These are phyloP conservation scores for Crucihimalaya himalaica DNA, from an alignment of 345 rosid genomes.

Conservation along the genomic window DNA sequence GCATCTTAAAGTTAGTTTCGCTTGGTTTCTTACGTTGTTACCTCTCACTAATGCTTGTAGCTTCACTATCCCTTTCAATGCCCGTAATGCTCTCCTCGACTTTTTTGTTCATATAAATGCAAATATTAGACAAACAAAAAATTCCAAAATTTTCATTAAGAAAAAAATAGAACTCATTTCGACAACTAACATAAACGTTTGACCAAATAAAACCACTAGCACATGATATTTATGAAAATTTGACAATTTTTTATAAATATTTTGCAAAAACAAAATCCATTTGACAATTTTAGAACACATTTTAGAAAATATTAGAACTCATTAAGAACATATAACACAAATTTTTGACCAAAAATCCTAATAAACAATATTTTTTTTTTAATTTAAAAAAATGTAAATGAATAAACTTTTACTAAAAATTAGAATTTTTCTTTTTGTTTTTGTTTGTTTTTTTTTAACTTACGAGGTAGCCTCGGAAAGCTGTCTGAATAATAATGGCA, in stretches of 20 bases:
- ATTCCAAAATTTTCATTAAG: neutral
- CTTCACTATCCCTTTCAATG: conserved; percentile 85
- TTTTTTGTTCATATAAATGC: conserved; percentile 25
- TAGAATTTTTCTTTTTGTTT: neutral
- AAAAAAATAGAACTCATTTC: neutral
- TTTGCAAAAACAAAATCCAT: neutral
- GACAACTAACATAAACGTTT: neutral
- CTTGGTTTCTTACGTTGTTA: conserved; percentile 75
- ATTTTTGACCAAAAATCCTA: neutral
- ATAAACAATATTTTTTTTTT: no score
- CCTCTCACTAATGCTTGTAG: conserved; percentile 96
- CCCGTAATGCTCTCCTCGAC: conserved; percentile 89
- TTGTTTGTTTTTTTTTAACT: conserved; percentile 28
- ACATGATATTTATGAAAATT: no score
- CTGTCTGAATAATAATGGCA: conserved; percentile 73
- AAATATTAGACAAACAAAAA: neutral
- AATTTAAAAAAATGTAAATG: neutral
- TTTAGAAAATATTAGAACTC: neutral
- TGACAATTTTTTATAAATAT: no score
- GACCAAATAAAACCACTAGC: neutral
- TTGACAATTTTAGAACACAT: neutral
- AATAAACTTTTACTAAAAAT: neutral
- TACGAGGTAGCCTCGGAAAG: conserved; percentile 90
- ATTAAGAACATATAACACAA: neutral
- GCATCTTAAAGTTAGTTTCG: conserved; percentile 71